phyloP scores from a whole-genome alignment of 306 rosid genomes.

The Castanospermum australe region DNA sequence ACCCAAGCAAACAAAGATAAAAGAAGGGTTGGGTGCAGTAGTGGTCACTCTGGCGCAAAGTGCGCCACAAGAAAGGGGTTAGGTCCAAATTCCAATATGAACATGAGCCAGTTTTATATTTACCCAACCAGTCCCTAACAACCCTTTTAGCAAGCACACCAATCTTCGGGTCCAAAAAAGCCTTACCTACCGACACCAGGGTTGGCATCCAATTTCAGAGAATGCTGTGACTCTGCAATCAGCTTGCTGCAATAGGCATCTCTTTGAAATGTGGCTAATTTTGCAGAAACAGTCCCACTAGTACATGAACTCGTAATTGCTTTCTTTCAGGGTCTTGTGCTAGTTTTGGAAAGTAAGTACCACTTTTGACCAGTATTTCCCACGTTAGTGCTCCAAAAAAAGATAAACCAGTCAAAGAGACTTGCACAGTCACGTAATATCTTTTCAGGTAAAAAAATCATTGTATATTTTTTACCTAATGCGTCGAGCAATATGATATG shows the following conservation, averaged over 20 bases:
- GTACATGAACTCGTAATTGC: not conserved
- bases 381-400: not conserved
- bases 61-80: not conserved
- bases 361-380: not conserved
- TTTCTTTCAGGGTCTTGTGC: not conserved
- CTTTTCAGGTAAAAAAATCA: not conserved
- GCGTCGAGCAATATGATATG: not conserved
- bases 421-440: not conserved
- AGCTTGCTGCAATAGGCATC: not conserved
- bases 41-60: constrained; percentile 2
- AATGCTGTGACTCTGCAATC: not conserved
- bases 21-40: constrained; percentile 4
- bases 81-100: constrained; percentile 17
- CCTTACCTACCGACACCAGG: constrained; percentile 27
- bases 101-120: not conserved
- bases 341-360: not conserved
- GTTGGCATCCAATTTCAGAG: constrained; percentile 26
- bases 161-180: constrained; percentile 16
- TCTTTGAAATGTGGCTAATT: not conserved
- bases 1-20: constrained; percentile 5
- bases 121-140: not conserved
- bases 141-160: constrained; percentile 15
- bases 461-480: not conserved
- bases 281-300: not conserved
- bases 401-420: not conserved